phyloP scores from a whole-genome alignment of 257 asterid genomes.

The Fraxinus americana region DNA sequence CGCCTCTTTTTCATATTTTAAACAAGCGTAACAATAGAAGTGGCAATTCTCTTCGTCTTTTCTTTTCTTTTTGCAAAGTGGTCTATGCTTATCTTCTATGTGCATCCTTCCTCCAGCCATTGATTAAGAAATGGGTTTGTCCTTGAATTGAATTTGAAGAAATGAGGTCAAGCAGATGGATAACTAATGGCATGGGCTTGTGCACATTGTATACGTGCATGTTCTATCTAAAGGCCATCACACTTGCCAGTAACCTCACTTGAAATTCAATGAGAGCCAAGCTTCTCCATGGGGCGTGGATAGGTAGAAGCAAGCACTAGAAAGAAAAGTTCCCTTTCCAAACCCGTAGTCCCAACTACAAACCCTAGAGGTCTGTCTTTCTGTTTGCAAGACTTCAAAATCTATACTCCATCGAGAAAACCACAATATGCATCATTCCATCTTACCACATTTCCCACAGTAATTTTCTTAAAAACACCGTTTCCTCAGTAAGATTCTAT shows the following conservation, averaged over 20 bases:
- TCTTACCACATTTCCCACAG: not conserved
- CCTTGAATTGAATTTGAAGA: not conserved
- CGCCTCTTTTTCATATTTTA: not conserved
- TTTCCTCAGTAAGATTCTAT: not conserved
- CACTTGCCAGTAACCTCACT: not conserved
- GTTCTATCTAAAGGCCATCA: not conserved
- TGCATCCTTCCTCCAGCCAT: not conserved
- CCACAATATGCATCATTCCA: not conserved
- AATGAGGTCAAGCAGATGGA: not conserved
- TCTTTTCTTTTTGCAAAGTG: not conserved
- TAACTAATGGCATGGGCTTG: not conserved
- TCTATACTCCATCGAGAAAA: not conserved
- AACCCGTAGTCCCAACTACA: not conserved
- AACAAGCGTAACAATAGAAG: not conserved
- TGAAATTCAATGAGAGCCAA: not conserved
- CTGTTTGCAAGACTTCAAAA: not conserved
- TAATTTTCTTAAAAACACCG: not conserved
- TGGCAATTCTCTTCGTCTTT: not conserved
- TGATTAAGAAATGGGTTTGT: not conserved
- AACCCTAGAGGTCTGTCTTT: not conserved
- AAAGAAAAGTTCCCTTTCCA: not conserved
- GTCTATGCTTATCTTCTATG: not conserved
- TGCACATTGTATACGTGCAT: not conserved
- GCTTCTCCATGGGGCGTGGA: not conserved
- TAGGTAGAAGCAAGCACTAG: not conserved